phyloP scores from a whole-genome alignment of 179 eudicot species.

The Gypsophila paniculata region DNA sequence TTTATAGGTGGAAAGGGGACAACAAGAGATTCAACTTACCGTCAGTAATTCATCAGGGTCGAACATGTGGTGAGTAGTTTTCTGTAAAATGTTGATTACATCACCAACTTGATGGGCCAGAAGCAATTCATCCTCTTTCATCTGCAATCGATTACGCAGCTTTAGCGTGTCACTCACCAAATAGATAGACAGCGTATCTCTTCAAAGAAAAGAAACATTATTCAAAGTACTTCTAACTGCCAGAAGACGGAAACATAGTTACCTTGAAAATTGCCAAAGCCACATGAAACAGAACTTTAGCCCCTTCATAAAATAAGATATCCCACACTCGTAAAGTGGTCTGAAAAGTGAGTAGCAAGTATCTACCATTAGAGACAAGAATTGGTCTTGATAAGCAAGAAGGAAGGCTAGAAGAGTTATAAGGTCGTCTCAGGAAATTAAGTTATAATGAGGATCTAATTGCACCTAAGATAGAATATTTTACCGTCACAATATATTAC shows the following conservation, averaged over 20 bases:
- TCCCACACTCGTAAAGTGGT: conserved; percentile 98
- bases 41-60: conserved; percentile 94
- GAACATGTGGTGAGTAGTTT: conserved; percentile 80
- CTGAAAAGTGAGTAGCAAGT: conserved; percentile 35
- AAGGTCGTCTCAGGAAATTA: no score
- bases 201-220: background rate
- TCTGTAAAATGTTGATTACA: conserved; percentile 74
- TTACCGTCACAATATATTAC: background rate
- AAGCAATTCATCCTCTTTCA: conserved; percentile 88
- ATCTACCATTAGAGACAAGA: conserved; percentile 1
- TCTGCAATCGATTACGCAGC: conserved; percentile 43
- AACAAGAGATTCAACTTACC: conserved; percentile 34
- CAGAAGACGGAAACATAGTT: conserved; percentile 4
- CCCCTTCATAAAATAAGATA: conserved; percentile 92
- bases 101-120: conserved; percentile 70
- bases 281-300: conserved; percentile 74
- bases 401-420: background rate
- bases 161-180: background rate
- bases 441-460: no score
- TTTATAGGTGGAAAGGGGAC: no score
- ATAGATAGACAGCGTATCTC: background rate
- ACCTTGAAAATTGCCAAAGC: conserved; percentile 96
- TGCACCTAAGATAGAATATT: background rate
- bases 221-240: conserved; percentile 5
- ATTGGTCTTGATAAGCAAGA: background rate